These are phyloP conservation scores for Beauveria medogensis DNA, from an alignment of 2,329 filamentous ascomycete genomes.

Conservation along the genomic window DNA sequence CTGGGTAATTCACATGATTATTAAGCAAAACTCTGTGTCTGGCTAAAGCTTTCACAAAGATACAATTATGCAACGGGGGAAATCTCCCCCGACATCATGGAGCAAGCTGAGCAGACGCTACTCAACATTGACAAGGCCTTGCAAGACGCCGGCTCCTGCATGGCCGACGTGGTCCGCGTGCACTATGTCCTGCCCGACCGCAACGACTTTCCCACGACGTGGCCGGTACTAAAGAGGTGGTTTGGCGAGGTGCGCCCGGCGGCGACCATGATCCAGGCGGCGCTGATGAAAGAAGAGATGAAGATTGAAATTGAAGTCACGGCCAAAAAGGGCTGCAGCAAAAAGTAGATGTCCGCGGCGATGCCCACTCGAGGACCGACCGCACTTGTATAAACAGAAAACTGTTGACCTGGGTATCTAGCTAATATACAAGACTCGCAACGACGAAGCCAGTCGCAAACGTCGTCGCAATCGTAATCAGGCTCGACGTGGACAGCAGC, in stretches of 20 bases:
- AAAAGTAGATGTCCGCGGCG: not conserved
- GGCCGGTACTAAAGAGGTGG: conserved; percentile 42
- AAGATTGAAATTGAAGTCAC: conserved; percentile 38
- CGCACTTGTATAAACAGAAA: no score
- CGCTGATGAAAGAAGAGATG: conserved; percentile 42
- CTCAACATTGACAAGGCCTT: conserved; percentile 39
- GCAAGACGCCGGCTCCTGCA: conserved; percentile 31
- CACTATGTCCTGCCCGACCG: conserved; percentile 43
- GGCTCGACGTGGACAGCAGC: conserved; percentile 52
- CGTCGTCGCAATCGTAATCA: conserved; percentile 50
- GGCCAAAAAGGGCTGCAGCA: conserved; percentile 23
- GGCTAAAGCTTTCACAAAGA: conserved; percentile 19
- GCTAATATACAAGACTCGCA: conserved; percentile 16
- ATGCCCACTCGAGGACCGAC: not conserved
- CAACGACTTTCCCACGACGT: conserved; percentile 38
- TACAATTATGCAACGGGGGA: conserved; percentile 42
- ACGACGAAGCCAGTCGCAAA: conserved; percentile 42
- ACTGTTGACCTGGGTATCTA: not conserved
- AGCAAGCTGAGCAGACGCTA: conserved; percentile 43
- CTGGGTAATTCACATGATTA: conserved; percentile 30
- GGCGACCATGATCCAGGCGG: conserved; percentile 45
- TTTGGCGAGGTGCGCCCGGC: conserved; percentile 42
- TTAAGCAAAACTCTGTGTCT: not conserved
- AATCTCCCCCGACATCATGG: conserved; percentile 36
- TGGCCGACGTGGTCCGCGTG: conserved; percentile 43